Evolutionary conservation across 1,284 basidiomycete genomes (phyloP), one percentile per base, ranked within the genome.

Genomic region (Cerioporus squamosus): DNA sequence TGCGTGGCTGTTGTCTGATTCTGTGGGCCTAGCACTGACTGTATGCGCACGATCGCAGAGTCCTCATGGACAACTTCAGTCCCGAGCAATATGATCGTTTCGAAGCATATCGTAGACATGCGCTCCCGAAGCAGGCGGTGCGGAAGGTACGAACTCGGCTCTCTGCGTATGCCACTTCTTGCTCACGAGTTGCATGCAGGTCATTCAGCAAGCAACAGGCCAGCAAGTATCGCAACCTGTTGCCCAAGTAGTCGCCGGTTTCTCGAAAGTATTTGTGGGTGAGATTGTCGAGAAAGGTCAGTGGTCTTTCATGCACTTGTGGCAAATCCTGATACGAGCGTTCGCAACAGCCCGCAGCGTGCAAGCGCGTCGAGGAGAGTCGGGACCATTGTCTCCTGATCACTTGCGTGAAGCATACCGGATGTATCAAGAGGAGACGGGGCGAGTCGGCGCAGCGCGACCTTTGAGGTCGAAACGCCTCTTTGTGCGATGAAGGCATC

Each of bases 201-300:
- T 95, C 33, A 90, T 95, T 61, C 94, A 95, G 70, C 91, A 93
- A 72, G 85, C 87, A 0, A 79, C 90, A 0, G 89, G 89, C n/a
- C 86, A 91, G 57, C 91, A 93, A 64, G 91, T 93, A 5, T 93
- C 91, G 3, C 87, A 90, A 63, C 91, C 92, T 15, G 90, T 96
- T 1, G 89, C 93, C 1, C 93, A 95, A 68, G 87, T 95, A 36
- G 88, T 95, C 0, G 91, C 93, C 7, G 94, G 94, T 67, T 92
- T 96, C 56, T 84, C 84, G 18, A 97, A 97, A 70, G 93, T 96
- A 2, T 97, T 97, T 66, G 92, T 97, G 9, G 94, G 94, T 2
- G 94, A 96, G 72, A 92, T 96, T 5, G 85, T 95, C 20, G 94
- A 96, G 72, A 90, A 90, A 77, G 93, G 93, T 91, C 54, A 51